Conservation (phyloP, 2,329 filamentous ascomycete genomes). For the Diatrype stigma region DNA sequence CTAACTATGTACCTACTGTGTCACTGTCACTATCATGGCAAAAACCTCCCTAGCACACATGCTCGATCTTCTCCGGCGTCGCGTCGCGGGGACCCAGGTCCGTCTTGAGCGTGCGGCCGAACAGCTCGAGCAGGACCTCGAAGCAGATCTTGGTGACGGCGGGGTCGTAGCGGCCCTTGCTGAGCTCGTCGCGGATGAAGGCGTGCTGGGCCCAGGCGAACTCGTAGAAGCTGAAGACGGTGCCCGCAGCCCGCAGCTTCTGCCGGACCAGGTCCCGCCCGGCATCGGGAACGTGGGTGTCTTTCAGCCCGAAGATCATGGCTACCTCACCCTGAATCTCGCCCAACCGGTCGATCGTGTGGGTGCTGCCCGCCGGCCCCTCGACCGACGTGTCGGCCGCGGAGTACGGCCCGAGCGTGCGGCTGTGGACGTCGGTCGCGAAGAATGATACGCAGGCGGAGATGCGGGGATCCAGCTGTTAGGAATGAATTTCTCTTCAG, state of each 20-base stretch:
- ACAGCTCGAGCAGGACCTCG: slow-evolving; percentile 83
- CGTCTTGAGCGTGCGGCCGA: slow-evolving; percentile 70
- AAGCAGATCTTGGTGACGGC: slow-evolving; percentile 85
- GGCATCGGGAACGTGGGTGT: slow-evolving; percentile 81
- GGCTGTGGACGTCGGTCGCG: slow-evolving; percentile 82
- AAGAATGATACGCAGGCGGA: slow-evolving; percentile 82
- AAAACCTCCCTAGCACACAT: slow-evolving; percentile 57
- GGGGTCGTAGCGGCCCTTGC: slow-evolving; percentile 90
- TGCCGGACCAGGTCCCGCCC: slow-evolving; percentile 80
- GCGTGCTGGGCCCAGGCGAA: slow-evolving; percentile 92
- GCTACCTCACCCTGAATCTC: slow-evolving; percentile 75
- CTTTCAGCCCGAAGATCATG: slow-evolving; percentile 89
- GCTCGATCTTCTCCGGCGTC: slow-evolving; percentile 59
- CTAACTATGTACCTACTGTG: no score
- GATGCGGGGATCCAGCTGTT: slow-evolving; percentile 67
- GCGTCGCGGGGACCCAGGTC: slow-evolving; percentile 70
- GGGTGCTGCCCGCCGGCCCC: slow-evolving; percentile 35
- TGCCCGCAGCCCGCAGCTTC: slow-evolving; percentile 72
- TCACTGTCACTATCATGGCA: no score
- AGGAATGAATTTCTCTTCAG: background rate
- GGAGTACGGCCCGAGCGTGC: slow-evolving; percentile 62
- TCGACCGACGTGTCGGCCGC: slow-evolving; percentile 43
- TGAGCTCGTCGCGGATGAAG: slow-evolving; percentile 88
- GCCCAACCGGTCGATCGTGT: slow-evolving; percentile 50
- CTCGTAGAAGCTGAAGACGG: slow-evolving; percentile 79